Conservation (phyloP, 805 yeast species). For the Pichia exigua region DNA sequence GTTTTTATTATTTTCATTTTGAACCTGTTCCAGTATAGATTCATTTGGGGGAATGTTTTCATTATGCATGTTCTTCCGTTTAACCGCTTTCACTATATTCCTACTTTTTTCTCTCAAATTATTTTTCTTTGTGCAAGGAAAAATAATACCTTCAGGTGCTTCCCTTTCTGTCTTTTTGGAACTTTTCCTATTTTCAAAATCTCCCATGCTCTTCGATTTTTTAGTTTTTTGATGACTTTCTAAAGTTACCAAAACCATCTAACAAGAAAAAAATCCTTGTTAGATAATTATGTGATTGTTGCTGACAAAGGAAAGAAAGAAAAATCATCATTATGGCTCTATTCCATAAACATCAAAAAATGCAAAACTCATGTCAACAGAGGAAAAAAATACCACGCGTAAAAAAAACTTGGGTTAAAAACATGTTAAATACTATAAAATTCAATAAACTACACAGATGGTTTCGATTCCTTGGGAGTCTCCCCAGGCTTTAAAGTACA, state of each 20-base stretch:
- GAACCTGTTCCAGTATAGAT: slow-evolving; percentile 7
- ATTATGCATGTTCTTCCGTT: background rate
- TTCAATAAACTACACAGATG: background rate
- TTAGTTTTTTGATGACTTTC: background rate
- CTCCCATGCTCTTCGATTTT: background rate
- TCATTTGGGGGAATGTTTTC: background rate
- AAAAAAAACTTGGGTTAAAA: background rate
- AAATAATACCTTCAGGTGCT: background rate
- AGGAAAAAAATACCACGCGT: background rate
- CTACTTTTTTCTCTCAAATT: background rate
- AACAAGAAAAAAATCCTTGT: background rate
- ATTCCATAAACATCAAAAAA: background rate
- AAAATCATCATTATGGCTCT: background rate
- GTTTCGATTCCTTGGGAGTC: background rate
- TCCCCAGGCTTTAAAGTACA: slow-evolving; percentile 28
- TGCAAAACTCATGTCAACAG: background rate
- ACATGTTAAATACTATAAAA: background rate
- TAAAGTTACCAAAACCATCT: background rate
- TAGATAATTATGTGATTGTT: background rate
- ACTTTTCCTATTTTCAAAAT: background rate
- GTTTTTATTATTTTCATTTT: slow-evolving; percentile 2
- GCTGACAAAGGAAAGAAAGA: background rate
- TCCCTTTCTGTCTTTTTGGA: background rate
- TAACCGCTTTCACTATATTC: background rate
- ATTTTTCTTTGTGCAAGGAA: background rate